These are phyloP conservation scores for Trichoderma virens DNA, from an alignment of 495 filamentous ascomycete species.

Conservation along the genomic window DNA sequence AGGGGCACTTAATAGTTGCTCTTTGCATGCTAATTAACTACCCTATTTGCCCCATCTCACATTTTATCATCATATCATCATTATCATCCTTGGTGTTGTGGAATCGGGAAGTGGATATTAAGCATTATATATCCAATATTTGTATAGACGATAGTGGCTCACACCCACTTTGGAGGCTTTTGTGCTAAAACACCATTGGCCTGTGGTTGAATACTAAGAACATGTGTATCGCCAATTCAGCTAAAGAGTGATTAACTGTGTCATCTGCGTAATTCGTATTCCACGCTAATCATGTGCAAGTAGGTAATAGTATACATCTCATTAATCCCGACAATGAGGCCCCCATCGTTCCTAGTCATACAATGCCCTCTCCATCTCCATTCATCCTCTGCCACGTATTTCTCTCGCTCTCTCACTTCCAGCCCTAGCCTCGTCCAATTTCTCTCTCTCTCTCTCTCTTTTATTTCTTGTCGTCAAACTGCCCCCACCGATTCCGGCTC, in stretches of 20 bases:
- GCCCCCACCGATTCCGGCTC: conserved; percentile 41
- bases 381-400: background rate
- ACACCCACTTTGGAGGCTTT: background rate
- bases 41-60: too few species aligned
- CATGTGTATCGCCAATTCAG: background rate
- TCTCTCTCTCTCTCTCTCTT: background rate
- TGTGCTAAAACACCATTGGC: background rate
- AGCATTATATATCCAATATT: background rate
- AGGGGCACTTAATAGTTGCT: too few species aligned
- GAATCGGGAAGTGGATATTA: background rate
- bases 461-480: background rate
- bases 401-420: background rate
- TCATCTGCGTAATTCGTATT: background rate
- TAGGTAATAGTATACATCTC: background rate
- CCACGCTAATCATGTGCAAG: background rate
- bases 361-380: background rate
- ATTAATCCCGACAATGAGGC: background rate
- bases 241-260: too few species aligned
- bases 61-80: background rate
- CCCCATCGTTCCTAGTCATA: background rate
- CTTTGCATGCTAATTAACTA: too few species aligned
- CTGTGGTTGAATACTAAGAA: background rate
- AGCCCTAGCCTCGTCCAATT: too few species aligned
- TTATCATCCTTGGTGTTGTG: background rate
- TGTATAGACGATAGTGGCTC: background rate